Conservation (phyloP, 805 yeast genomes). For the Limtongozyma cylindracea region DNA sequence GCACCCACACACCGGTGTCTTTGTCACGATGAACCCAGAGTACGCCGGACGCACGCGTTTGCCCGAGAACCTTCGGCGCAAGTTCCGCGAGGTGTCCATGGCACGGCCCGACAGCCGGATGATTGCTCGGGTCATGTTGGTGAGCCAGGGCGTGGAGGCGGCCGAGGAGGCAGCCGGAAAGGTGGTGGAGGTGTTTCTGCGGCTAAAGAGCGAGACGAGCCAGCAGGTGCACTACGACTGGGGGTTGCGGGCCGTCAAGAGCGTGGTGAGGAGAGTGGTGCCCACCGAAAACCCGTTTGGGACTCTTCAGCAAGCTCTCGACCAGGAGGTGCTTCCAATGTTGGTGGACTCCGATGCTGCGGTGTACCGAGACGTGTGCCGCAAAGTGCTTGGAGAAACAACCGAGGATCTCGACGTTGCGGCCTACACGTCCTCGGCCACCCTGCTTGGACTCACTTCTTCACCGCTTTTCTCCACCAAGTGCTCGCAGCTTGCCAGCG, state of each 20-base stretch:
- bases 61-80: constrained; percentile 68
- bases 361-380: constrained; percentile 6
- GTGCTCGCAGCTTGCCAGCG: constrained; percentile 30
- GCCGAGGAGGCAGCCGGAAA: constrained; percentile 15
- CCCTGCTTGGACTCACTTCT: too few relatives aligned
- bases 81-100: constrained; percentile 58
- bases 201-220: constrained; percentile 18
- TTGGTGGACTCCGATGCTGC: constrained; percentile 25
- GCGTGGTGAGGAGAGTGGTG: constrained; percentile 26
- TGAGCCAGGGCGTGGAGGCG: constrained; percentile 40
- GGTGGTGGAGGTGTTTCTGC: constrained; percentile 22
- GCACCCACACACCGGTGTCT: constrained; percentile 22
- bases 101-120: constrained; percentile 37
- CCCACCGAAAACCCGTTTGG: too few relatives aligned
- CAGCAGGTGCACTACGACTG: constrained; percentile 52
- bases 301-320: constrained; percentile 23
- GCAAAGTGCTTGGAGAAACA: constrained; percentile 3
- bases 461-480: constrained; percentile 23
- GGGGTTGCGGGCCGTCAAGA: constrained; percentile 65
- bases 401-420: constrained; percentile 5
- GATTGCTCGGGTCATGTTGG: constrained; percentile 49
- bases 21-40: constrained; percentile 79
- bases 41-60: constrained; percentile 63
- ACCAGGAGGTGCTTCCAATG: constrained; percentile 46
- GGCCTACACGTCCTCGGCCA: too few relatives aligned